Evolutionary conservation across 495 filamentous ascomycete genomes (phyloP).

Genomic region (Penicillium diatomitis): DNA sequence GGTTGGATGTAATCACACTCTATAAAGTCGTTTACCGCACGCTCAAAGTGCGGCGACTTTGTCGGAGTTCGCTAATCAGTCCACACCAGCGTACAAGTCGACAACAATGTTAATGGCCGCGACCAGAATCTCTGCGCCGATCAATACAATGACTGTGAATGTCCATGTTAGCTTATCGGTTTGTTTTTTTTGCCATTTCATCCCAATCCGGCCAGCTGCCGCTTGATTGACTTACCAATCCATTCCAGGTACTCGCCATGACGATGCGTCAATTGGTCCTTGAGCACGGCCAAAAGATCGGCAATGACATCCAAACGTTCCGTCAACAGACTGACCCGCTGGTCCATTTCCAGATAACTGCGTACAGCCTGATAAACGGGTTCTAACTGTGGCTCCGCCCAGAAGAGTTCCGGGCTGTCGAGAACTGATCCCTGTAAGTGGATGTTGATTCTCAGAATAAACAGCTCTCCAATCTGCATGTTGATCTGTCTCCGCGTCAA

Average conservation of each 20-base stretch:
- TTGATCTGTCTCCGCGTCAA: conserved; percentile 82
- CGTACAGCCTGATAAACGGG: conserved; percentile 91
- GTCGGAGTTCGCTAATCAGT: conserved; percentile 23
- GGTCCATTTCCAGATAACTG: conserved; percentile 96
- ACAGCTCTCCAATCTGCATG: conserved; percentile 97
- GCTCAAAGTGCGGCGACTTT: too few species aligned
- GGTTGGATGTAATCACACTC: too few species aligned
- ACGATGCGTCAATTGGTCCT: conserved; percentile 93
- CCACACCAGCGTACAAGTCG: conserved; percentile 80
- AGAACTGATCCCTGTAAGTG: conserved; percentile 94
- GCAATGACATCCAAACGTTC: conserved; percentile 89
- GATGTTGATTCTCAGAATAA: conserved; percentile 94
- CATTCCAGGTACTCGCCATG: conserved; percentile 93
- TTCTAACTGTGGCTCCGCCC: conserved; percentile 93
- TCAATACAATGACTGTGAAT: conserved; percentile 74
- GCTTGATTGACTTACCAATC: conserved; percentile 57
- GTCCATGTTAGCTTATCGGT: too few species aligned
- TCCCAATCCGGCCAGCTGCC: background rate
- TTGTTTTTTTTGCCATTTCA: background rate
- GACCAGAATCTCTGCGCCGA: conserved; percentile 91
- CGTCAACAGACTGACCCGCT: conserved; percentile 80
- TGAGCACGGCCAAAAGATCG: conserved; percentile 86
- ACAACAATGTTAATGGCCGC: conserved; percentile 93
- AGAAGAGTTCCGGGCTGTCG: conserved; percentile 97
- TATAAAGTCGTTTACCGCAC: too few species aligned